Evolutionary conservation across 225 moss, liverwort and hornwort species (phyloP), one percentile per base, ranked within the genome.

Genomic region (Physcomitrium patens): DNA sequence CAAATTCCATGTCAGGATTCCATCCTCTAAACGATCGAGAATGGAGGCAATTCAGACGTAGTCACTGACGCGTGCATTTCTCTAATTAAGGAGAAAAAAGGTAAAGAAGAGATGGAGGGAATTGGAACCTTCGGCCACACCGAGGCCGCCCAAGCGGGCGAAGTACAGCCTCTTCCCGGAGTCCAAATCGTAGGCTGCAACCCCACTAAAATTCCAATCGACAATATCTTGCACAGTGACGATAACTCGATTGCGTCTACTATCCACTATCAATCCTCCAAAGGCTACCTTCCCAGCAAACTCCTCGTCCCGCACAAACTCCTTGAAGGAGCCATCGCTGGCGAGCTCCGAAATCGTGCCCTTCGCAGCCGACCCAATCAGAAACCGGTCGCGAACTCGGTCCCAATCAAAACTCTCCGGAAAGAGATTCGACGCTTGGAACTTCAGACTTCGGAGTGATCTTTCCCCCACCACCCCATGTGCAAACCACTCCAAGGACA

Each of bases 341-440:
- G 72, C 77, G 24, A 96, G 81, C 16, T 78, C 78, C 17, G 80
- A 72, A 15, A 96, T 57, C 7, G 85, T 65, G 62, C 85, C 85
- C 20, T 50, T 63, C 11, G 28, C 65, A 17, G 74, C 0, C 12
- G 92, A 96, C 0, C 96, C 94, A 0, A 96, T 8, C 19, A 94
- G 24, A 60, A 96, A 94, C 7, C 91, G 82, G 0, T 77, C 64
- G 68, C 86, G 90, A 54, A 68, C 75, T 3, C 54, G 78, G 26
- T 94, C 94, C 85, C 89, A 96, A 42, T 83, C 94, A 67, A 96
- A 91, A 64, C 94, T 80, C 81, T 90, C 91, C 0, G 94, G 96
- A 15, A 79, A 96, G 5, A 94, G 59, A 52, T 92, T 54, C 3
- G 28, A 59, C 1, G 80, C 68, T 13, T 59, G 62, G 41, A 85